Percentiles rank a stretch among this genome's conserved stretches.
These are phyloP conservation scores for Inga oerstediana DNA, from an alignment of 306 rosid species.

Conservation along the genomic window DNA sequence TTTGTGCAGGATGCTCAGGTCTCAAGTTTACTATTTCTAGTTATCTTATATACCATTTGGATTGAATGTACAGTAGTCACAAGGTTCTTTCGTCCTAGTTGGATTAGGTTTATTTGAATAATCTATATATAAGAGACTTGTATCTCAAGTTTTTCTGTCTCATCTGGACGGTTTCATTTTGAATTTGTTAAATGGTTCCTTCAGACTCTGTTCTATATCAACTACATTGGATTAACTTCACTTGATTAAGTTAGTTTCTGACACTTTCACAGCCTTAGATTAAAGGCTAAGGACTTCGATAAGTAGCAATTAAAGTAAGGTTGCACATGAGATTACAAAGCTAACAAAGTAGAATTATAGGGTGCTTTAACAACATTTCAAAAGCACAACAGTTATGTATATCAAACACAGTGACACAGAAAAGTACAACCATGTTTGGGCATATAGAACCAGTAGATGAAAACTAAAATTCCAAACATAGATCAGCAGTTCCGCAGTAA, in stretches of 20 bases:
- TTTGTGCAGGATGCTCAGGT: neutral
- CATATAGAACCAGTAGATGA: too few species aligned
- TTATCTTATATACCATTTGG: neutral
- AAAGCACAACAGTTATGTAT: neutral
- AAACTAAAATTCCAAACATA: neutral
- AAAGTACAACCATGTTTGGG: too few species aligned
- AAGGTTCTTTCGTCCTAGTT: neutral
- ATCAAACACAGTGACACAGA: too few species aligned
- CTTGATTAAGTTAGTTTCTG: neutral
- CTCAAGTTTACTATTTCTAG: neutral
- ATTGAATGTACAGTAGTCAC: neutral
- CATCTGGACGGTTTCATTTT: neutral
- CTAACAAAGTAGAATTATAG: neutral
- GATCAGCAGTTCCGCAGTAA: neutral
- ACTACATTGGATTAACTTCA: conserved; percentile 5
- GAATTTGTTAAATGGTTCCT: neutral
- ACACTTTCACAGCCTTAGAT: neutral
- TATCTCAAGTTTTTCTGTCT: neutral
- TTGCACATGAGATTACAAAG: neutral
- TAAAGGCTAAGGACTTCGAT: neutral
- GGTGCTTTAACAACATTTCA: neutral
- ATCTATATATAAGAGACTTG: too few species aligned
- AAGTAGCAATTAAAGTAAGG: neutral
- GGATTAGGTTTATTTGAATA: neutral
- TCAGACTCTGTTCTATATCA: neutral